Conservation (phyloP, 2,329 filamentous ascomycete genomes). For the Hymenoscyphus fructigenus region DNA sequence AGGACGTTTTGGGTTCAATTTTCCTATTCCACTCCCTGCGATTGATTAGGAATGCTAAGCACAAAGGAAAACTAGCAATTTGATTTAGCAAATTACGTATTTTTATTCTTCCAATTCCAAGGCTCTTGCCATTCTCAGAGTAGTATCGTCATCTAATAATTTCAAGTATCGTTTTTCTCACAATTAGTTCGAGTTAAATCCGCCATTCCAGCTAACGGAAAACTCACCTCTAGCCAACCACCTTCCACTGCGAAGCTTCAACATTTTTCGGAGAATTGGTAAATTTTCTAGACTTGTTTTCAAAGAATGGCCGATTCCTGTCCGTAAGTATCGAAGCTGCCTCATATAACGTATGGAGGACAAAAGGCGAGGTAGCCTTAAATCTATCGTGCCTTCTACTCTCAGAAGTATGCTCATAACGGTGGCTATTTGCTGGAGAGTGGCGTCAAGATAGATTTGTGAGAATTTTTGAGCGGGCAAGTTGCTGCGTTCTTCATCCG, state of each 20-base stretch:
- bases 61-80: not conserved
- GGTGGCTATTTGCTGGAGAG: not conserved
- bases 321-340: slow-evolving; percentile 5
- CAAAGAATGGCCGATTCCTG: not conserved
- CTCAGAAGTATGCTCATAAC: not conserved
- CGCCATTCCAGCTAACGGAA: not conserved
- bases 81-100: not conserved
- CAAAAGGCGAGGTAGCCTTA: not conserved
- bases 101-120: slow-evolving; percentile 2
- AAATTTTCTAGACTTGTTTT: not conserved
- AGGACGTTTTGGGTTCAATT: slow-evolving; percentile 6
- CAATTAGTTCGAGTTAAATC: not conserved
- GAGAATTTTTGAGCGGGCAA: not conserved
- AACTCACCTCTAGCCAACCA: slow-evolving; percentile 2
- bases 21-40: not conserved
- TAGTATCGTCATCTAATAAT: slow-evolving; percentile 5
- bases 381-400: not conserved
- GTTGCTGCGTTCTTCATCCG: not conserved
- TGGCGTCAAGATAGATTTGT: not conserved
- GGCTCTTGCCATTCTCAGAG: slow-evolving; percentile 7
- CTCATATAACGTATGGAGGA: slow-evolving; percentile 1
- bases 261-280: slow-evolving; percentile 3
- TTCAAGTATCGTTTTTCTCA: not conserved
- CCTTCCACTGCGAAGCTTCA: not conserved
- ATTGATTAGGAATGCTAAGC: not conserved